Evolutionary conservation across 2,329 filamentous ascomycete genomes (phyloP).

Genomic region (Paecilomyces variotii): DNA sequence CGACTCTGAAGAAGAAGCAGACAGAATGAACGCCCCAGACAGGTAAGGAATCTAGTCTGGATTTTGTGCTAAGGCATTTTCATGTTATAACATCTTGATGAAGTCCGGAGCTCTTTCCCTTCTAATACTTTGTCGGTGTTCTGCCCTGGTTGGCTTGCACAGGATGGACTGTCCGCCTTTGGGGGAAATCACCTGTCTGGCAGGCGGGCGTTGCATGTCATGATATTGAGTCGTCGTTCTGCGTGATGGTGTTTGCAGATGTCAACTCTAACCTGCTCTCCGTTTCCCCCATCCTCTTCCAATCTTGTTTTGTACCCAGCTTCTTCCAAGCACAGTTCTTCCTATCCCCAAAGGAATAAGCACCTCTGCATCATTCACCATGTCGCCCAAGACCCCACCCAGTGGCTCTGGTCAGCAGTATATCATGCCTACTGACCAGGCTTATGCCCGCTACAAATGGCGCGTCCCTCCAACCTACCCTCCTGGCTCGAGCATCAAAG

Average conservation of each 20-base stretch:
- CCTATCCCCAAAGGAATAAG: not conserved
- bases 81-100: not conserved
- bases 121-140: not conserved
- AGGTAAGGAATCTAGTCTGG: constrained; percentile 2
- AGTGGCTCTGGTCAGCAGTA: not conserved
- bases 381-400: not conserved
- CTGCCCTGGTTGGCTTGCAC: not conserved
- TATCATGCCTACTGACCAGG: not conserved
- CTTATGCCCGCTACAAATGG: not conserved
- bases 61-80: not conserved
- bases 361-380: not conserved
- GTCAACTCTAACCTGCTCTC: not conserved
- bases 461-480: not conserved
- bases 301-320: not conserved
- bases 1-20: not conserved
- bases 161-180: not conserved
- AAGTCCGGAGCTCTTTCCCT: not conserved
- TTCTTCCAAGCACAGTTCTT: not conserved
- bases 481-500: not conserved
- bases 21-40: constrained; percentile 10
- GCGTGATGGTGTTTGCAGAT: not conserved
- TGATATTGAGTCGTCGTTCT: not conserved
- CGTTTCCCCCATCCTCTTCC: not conserved
- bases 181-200: not conserved
- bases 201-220: not conserved